These are phyloP conservation scores for Urochloa ruziziensis DNA, from an alignment of 176 grass and related monocot genomes.

Conservation along the genomic window DNA sequence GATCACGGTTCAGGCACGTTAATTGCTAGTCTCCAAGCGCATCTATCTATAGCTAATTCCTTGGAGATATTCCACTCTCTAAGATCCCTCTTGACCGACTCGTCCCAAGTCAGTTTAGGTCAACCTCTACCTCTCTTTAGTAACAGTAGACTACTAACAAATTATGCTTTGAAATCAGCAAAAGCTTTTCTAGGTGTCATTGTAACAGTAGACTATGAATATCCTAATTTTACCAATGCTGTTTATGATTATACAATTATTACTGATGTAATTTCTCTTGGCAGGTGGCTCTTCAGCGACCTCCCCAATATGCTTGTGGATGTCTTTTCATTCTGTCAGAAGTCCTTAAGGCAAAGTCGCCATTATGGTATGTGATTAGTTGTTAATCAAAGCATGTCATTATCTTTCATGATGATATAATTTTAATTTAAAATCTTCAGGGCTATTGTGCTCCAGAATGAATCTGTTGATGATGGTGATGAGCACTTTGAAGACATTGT, in stretches of 20 bases:
- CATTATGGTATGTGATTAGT: constrained; percentile 65
- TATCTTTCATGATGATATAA: constrained; percentile 10
- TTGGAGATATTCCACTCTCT: too few species aligned
- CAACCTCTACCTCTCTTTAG: too few species aligned
- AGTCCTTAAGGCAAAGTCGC: constrained; percentile 80
- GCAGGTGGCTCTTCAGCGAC: constrained; percentile 88
- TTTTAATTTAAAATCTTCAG: constrained; percentile 49
- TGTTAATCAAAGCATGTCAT: not conserved
- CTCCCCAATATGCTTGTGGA: constrained; percentile 90
- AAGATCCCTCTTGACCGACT: too few species aligned
- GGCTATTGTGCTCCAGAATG: constrained; percentile 73
- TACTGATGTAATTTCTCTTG: constrained; percentile 17
- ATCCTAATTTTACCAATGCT: constrained; percentile 5
- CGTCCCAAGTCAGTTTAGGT: too few species aligned
- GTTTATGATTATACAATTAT: not conserved
- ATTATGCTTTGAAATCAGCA: not conserved
- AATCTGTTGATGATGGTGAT: constrained; percentile 79
- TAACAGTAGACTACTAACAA: too few species aligned
- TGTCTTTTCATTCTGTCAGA: constrained; percentile 95
- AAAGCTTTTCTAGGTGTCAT: not conserved
- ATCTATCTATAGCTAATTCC: too few species aligned
- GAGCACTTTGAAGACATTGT: constrained; percentile 93
- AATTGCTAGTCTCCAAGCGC: too few species aligned
- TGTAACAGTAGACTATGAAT: not conserved
- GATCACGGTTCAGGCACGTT: too few species aligned